Evolutionary conservation across 495 filamentous ascomycete species (phyloP), one percentile per base, ranked within the genome.

Genomic region (Aspergillus avenaceus): DNA sequence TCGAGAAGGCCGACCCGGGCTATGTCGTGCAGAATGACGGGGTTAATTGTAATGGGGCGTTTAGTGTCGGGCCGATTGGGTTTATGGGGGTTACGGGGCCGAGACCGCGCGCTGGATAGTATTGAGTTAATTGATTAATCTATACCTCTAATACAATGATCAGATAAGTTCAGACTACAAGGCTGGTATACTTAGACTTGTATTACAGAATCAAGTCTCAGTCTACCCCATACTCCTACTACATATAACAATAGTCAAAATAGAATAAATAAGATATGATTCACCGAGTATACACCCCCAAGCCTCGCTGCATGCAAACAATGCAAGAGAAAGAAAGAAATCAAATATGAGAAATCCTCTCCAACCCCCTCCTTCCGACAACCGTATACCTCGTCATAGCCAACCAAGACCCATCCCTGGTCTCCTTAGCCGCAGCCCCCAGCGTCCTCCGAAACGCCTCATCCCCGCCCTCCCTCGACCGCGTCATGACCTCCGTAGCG

Each of bases 1-100:
- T 71, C 34, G 64, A 77, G 58, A 63, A 74, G 55, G 74, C 66
- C 45, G 65, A 77, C 55, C 38, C 65, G 41, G 52, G 59, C 2
- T 79, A 79, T 46, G 42, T 27, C 12, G 46, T 54, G 13, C 24
- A 27, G 13, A 56, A 54, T 18, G 45, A 41, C 3, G 54, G 67
- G 50, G 50, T 70, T 12, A 64, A 70, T 28, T 63, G 59, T 16
- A 70, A 70, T 32, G 70, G 70, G 2, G 69, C 69, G 18, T 72
- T 71, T 40, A 70, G 61, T 36, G 53, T 66, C n/a, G 62, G 64
- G 54, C 69, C 69, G 8, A 28, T 64, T 48, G 52, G 59, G 5
- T 63, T 72, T 13, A 64, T 62, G 49, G 65, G 38, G 12, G 45
- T 62, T 16, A 55, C 53, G 6, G 46, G 52, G 11, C 52, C 52